Evolutionary conservation across 768 basidiomycete species (phyloP).

Genomic region (Pisolithus orientalis): DNA sequence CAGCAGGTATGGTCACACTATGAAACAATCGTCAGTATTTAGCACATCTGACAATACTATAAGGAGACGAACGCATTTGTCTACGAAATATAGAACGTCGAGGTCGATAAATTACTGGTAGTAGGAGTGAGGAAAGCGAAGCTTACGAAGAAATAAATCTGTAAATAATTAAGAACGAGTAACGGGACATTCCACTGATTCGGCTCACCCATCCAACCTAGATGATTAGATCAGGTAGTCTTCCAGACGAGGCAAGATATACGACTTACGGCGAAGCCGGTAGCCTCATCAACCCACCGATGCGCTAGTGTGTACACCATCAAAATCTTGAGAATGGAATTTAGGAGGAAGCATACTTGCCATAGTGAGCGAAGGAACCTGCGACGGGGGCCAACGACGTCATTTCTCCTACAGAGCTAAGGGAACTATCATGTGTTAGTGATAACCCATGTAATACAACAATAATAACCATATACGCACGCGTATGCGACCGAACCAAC

Average conservation of each 20-base stretch:
- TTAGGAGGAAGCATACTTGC: conserved; percentile 23
- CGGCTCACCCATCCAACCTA: conserved; percentile 29
- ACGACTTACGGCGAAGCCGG: conserved; percentile 51
- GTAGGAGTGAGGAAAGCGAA: conserved; percentile 12
- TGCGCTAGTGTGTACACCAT: conserved; percentile 29
- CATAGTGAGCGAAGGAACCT: conserved; percentile 72
- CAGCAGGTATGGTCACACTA: conserved; percentile 60
- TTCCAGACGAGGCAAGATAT: neutral
- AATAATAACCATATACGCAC: conserved; percentile 33
- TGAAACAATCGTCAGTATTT: neutral
- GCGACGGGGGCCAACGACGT: conserved; percentile 75
- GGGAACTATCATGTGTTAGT: conserved; percentile 30
- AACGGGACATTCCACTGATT: no score
- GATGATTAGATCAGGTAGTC: neutral
- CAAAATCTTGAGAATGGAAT: neutral
- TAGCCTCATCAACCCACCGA: conserved; percentile 53
- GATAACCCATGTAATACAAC: neutral
- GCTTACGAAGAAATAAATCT: conserved; percentile 52
- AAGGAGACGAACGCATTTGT: conserved; percentile 6
- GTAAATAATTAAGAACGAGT: neutral
- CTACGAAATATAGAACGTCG: conserved; percentile 13
- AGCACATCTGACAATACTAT: neutral
- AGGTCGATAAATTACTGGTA: conserved; percentile 8
- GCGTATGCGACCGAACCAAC: conserved; percentile 65
- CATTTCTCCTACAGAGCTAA: conserved; percentile 73